These are phyloP conservation scores for Erythrobasidium hasegawianum DNA, from an alignment of 1,284 basidiomycete species.

Conservation along the genomic window DNA sequence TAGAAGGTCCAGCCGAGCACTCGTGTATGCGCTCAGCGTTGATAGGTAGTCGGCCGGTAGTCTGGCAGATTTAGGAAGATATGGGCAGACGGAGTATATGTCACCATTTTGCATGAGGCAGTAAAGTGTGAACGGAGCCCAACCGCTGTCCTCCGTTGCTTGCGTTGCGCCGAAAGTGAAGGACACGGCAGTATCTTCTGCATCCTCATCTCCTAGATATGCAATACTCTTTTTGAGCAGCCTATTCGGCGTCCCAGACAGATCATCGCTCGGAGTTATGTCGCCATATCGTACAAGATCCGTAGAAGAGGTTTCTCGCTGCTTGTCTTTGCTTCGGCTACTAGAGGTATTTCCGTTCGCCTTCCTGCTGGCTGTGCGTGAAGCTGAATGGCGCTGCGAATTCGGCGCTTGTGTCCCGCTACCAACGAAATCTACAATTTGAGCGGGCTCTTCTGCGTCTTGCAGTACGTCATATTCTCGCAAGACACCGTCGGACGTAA, in stretches of 20 bases:
- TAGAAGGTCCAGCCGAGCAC: too few relatives aligned
- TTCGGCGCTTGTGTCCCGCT: background rate
- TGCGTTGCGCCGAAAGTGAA: slow-evolving; percentile 64
- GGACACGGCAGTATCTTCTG: slow-evolving; percentile 69
- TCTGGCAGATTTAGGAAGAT: slow-evolving; percentile 81
- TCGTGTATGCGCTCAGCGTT: slow-evolving; percentile 44
- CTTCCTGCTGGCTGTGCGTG: background rate
- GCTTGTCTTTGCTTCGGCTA: background rate
- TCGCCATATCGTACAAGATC: background rate
- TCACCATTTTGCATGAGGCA: slow-evolving; percentile 86
- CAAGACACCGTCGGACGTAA: slow-evolving; percentile 82
- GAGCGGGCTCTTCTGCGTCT: slow-evolving; percentile 76
- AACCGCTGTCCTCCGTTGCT: slow-evolving; percentile 67
- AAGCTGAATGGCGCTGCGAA: background rate
- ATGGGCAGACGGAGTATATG: slow-evolving; percentile 84
- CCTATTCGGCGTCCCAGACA: too few relatives aligned
- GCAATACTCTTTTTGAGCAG: slow-evolving; percentile 23
- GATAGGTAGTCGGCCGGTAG: slow-evolving; percentile 45
- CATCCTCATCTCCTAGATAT: slow-evolving; percentile 65
- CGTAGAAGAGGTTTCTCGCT: background rate
- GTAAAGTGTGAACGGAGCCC: slow-evolving; percentile 88
- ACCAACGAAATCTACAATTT: slow-evolving; percentile 62
- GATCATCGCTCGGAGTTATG: background rate
- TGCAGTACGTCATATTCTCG: slow-evolving; percentile 77
- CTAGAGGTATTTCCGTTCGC: too few relatives aligned